Evolutionary conservation across 768 basidiomycete genomes (phyloP), one percentile per base, ranked within the genome.

Genomic region (Russula compacta): DNA sequence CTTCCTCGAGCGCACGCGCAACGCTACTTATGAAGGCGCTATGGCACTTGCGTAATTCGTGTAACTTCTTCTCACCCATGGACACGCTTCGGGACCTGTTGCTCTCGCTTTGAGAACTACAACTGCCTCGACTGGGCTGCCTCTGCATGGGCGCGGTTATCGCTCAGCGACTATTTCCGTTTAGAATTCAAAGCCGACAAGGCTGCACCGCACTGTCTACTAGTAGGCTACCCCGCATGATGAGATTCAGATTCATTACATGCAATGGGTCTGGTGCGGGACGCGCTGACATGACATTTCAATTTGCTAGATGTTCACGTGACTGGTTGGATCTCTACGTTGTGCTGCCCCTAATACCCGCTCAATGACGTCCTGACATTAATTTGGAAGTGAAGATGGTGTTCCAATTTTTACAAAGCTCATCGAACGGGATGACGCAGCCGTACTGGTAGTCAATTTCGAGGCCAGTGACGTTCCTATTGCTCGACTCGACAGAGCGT

Each of bases 151-250:
- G 67, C 78, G 32, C 76, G 79, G n/a, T 69, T 68, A n/a, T 75
- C 69, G 4, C 80, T 86, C 35, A 72, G 74, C 2, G 70, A 68
- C 2, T 77, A 76, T 60, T 67, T 75, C 63, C 64, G 75, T 40
- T 75, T 72, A 55, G 80, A 81, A 63, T 74, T 74, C 58, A 70
- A 74, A 35, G 79, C 78, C 3, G 77, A 79, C 68, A 69, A 73
- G 51, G 74, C 57, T 80, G 85, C 24, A 78, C 77, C 19, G 70
- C 77, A 0, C 84, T 88, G 74, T 77, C 81, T 29, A 29, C n/a
- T n/a, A 29, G 55, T 87, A 81, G 82, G 82, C 82, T 3, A 84
- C 87, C 40, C 70, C 81, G 85, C 9, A 85, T 86, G n/a, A 82
- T 82, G n/a, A 72, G 65, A 2, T 69, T 88, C n/a, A 76, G 75